These are phyloP conservation scores for Beta macrorhiza DNA, from an alignment of 179 eudicot genomes.

Conservation along the genomic window DNA sequence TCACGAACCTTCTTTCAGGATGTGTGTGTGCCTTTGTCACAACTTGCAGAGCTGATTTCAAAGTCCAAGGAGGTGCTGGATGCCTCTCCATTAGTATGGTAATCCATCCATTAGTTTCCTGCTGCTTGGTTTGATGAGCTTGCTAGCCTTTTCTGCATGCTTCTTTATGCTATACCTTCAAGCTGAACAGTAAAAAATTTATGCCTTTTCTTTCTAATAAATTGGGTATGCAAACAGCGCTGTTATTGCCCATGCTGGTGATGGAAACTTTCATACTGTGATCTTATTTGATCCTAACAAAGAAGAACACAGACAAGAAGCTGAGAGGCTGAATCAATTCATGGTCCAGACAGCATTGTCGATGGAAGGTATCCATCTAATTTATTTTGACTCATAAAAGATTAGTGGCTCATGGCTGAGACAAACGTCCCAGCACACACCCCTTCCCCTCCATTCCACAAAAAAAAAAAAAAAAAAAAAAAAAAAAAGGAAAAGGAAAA, in stretches of 20 bases:
- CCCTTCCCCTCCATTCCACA: background rate
- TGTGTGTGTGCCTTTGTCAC: conserved; percentile 94
- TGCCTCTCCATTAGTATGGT: conserved; percentile 82
- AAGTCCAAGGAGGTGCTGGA: conserved; percentile 79
- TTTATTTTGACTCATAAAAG: background rate
- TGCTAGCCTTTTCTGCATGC: background rate
- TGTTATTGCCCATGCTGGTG: conserved; percentile 96
- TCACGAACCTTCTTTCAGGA: conserved; percentile 49
- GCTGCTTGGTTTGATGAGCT: conserved; percentile 1
- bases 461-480: background rate
- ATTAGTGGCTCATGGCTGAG: background rate
- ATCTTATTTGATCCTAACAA: conserved; percentile 74
- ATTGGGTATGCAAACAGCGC: conserved; percentile 49
- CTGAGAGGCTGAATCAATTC: conserved; percentile 83
- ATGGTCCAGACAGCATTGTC: conserved; percentile 89
- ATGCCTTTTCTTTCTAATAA: background rate
- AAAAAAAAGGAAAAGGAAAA: too few relatives aligned
- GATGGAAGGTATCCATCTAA: conserved; percentile 68
- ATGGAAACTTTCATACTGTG: conserved; percentile 89
- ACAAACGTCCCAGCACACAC: background rate
- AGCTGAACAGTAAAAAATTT: background rate
- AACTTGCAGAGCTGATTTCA: conserved; percentile 81
- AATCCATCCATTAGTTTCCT: conserved; percentile 19
- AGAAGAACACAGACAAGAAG: conserved; percentile 77
- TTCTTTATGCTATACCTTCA: background rate